A percentile compares a stretch with the other conserved stretches of the same genome.
phyloP scores from a whole-genome alignment of 2,329 filamentous ascomycete genomes.

The Colletotrichum siamense region DNA sequence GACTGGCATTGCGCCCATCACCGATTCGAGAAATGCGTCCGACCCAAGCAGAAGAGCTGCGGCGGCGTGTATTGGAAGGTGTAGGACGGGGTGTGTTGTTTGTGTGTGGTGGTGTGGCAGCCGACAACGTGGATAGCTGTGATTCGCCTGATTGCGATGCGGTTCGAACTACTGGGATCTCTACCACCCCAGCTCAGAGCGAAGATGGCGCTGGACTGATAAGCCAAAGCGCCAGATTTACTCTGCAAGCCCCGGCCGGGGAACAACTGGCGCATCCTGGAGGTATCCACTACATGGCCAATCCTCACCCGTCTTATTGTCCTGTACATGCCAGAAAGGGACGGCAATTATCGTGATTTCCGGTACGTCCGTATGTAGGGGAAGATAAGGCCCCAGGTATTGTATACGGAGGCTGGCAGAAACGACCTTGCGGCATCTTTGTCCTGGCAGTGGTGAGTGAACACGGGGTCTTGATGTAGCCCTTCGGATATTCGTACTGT shows the following conservation, averaged over 20 bases:
- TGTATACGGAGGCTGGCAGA: not conserved
- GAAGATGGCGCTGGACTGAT: constrained; percentile 21
- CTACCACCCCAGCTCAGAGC: not conserved
- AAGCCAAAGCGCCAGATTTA: constrained; percentile 20
- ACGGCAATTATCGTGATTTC: not conserved
- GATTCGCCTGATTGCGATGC: constrained; percentile 20
- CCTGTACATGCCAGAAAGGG: not conserved
- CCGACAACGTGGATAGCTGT: constrained; percentile 23
- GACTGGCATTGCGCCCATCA: not conserved
- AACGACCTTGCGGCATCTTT: not conserved
- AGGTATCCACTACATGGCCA: constrained; percentile 1
- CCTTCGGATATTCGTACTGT: not conserved
- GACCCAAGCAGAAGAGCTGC: not conserved
- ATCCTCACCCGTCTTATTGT: not conserved
- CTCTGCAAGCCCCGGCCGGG: constrained; percentile 18
- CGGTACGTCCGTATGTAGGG: constrained; percentile 1
- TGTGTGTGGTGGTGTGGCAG: constrained; percentile 17
- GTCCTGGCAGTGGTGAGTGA: not conserved
- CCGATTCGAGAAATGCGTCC: not conserved
- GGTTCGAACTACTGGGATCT: constrained; percentile 12
- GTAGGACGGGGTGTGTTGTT: not conserved
- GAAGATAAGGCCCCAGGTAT: not conserved
- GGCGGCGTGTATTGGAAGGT: not conserved
- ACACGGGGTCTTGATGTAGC: not conserved
- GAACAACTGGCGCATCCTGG: not conserved